Base-by-base conservation (phyloP, 768 basidiomycete species). In the Agrocybe chaxingu region DNA sequence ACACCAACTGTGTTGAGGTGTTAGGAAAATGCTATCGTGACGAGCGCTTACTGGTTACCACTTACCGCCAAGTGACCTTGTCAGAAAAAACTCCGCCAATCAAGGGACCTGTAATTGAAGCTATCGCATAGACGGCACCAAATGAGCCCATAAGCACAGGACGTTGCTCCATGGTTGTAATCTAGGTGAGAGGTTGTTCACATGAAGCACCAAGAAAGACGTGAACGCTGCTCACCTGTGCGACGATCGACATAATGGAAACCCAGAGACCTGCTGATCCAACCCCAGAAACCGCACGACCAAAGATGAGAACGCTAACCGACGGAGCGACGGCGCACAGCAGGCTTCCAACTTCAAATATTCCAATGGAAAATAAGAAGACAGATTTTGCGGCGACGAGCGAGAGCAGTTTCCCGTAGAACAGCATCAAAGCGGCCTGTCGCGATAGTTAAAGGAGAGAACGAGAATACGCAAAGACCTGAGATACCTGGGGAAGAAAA, bases 321-420 rank as follows among this genome's bases (percentile, higher is more conserved):
- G 52, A 53, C 11, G 58, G 49, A 10, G 62, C 48, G 9, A 69
- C 64, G 30, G 71, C 78, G 56, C 75, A 78, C 35, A 77, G 55
- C 10, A 64, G 42, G n/a, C 53, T 54, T 7, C 62, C 61, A 5
- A 60, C 32, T 45, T 59, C 59, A 37, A 64, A 64, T 33, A 60
- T 50, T 32, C 18, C 18, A 19, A 62, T 58, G 1, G 55, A 52
- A 33, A 19, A 4, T 13, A 59, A 50, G 41, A 54, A 59, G 38
- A 57, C 52, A 8, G 32, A 44, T 37, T 63, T 63, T 1, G 58
- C 53, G 11, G 60, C 46, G 3, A 48, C 46, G 38, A 57, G 52
- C 9, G 45, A 18, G n/a, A 57, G 54, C 29, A 51, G 37, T 47
- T 50, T 38, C 7, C 55, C 52, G 30, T 58, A 57, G 24, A 60